Percentiles rank a stretch among this genome's conserved stretches.
Conservation (phyloP, 179 eudicot species). For the Drosera spatulata region DNA sequence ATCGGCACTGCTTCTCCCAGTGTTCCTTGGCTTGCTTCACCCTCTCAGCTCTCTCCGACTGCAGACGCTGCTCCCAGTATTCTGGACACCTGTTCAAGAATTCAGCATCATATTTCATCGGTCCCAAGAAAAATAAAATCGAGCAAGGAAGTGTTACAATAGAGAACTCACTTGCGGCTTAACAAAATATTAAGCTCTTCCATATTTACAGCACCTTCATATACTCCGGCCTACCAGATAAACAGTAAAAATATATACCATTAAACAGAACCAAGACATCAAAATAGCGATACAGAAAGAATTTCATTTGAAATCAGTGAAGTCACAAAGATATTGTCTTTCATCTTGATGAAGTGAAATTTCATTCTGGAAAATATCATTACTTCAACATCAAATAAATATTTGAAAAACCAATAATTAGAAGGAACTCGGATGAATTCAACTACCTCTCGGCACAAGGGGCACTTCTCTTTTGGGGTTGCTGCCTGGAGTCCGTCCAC, state of each 20-base stretch:
- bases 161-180: slow-evolving; percentile 40
- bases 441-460: slow-evolving; percentile 74
- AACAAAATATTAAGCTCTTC: slow-evolving; percentile 80
- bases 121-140: background rate
- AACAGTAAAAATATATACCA: no score
- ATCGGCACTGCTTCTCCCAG: slow-evolving; percentile 9
- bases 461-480: slow-evolving; percentile 56
- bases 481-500: slow-evolving; percentile 74
- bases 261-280: no score
- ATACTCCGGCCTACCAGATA: slow-evolving; percentile 46
- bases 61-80: slow-evolving; percentile 10
- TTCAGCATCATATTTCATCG: background rate
- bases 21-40: slow-evolving; percentile 7
- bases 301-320: no score
- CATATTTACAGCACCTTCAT: slow-evolving; percentile 58
- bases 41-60: slow-evolving; percentile 7
- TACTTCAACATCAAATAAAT: no score
- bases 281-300: no score
- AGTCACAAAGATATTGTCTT: no score
- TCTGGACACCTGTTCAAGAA: slow-evolving; percentile 5
- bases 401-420: no score
- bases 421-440: background rate
- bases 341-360: no score
- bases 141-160: background rate
- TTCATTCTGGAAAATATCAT: no score